Evolutionary conservation across 2,329 filamentous ascomycete genomes (phyloP), one percentile per base, ranked within the genome.

Genomic region (Diplodia mutila): DNA sequence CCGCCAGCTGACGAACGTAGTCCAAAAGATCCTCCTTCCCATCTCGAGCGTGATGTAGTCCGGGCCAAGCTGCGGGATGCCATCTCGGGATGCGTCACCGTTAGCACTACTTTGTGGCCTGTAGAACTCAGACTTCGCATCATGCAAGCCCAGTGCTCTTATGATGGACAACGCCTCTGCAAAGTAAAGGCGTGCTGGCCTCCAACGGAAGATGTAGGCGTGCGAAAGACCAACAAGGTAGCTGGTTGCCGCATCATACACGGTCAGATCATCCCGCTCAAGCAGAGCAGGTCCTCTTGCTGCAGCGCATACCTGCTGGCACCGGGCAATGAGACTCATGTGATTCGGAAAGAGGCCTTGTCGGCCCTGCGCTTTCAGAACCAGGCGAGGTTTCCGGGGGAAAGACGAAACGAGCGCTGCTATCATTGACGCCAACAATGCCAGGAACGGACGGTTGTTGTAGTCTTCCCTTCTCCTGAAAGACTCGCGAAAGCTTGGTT

Each of bases 351-450:
- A 92, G 23, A 89, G 79, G 54, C 87, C 84, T 63, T 89, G 85
- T 72, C 86, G 86, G 68, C 87, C 86, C 71, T 90, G 87, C 0
- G 84, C 82, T 75, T 91, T 92, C 65, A 93, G 83, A 66, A 92
- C 89, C 14, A 89, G 82, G 59, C 90, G 83, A 1, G 89, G 90
- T 71, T 89, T 90, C 18, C 91, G 84, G 0, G 91, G 91, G 73
- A 93, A 93, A 0, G 90, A 93, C 1, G 91, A 88, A 3, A 92
- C 91, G n/a, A 94, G 80, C 1, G 83, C 81, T 53, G 87, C 89
- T 34, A 93, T 85, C 91, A 94, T 93, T 67, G 90, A 90, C 1
- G 91, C 87, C 27, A 93, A 77, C 49, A 94, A 78, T 2, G 90
- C 89, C 1, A 93, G 80, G 71, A 93, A 94, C 18, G 86, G 84